Conservation (phyloP, 2,329 filamentous ascomycete genomes). For the Claviceps sorghi region DNA sequence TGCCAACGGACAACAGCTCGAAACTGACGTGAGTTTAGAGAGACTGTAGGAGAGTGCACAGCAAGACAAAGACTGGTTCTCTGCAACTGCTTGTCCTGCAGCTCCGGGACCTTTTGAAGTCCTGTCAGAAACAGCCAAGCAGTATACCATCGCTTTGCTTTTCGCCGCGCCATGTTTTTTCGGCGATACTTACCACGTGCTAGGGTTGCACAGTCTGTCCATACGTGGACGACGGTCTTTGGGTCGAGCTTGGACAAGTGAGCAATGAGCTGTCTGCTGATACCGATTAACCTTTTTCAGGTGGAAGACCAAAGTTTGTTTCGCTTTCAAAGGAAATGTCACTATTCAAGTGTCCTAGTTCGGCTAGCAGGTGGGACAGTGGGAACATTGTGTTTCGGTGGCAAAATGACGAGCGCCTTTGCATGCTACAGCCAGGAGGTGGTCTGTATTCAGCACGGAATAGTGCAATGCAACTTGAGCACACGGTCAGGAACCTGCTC, state of each 20-base stretch:
- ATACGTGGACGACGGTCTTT: neutral
- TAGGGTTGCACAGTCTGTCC: neutral
- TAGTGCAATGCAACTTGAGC: neutral
- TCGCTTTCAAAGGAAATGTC: too few species aligned
- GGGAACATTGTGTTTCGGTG: neutral
- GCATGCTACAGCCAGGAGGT: neutral
- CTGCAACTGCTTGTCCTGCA: too few species aligned
- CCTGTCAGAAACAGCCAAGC: neutral
- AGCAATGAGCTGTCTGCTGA: too few species aligned
- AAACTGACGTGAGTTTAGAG: neutral
- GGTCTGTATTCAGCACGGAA: neutral
- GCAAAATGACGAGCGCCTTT: neutral
- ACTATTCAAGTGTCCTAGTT: neutral
- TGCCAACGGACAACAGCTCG: neutral
- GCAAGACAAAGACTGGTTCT: neutral
- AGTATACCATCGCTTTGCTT: neutral
- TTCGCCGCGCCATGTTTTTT: neutral
- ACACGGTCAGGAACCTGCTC: too few species aligned
- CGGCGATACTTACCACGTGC: neutral
- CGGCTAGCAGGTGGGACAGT: neutral
- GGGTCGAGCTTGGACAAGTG: too few species aligned
- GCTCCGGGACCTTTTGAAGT: too few species aligned
- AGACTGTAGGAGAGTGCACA: neutral
- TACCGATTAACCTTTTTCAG: too few species aligned
- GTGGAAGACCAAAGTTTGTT: too few species aligned